Percentiles rank a stretch among this genome's conserved stretches.
Conservation (phyloP, 2,329 filamentous ascomycete genomes). For the Aureobasidium leucospermi region DNA sequence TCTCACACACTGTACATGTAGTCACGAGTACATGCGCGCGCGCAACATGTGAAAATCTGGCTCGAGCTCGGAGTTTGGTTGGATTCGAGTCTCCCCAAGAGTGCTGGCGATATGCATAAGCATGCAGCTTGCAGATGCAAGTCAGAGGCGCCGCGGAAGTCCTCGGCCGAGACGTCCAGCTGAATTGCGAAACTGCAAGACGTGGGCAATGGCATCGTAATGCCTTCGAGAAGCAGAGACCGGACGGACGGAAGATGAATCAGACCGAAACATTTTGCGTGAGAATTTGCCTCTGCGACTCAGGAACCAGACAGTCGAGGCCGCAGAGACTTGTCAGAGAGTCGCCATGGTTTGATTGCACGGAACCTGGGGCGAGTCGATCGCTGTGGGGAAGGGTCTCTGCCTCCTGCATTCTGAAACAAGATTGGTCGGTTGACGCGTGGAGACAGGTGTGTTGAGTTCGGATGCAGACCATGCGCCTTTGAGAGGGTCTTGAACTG, state of each 20-base stretch:
- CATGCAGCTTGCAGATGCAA: constrained; percentile 7
- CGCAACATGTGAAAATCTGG: constrained; percentile 3
- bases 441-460: neutral
- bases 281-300: constrained; percentile 5
- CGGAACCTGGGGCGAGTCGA: neutral
- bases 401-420: constrained; percentile 3
- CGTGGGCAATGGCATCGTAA: no score
- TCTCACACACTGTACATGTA: neutral
- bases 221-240: neutral
- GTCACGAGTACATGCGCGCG: constrained; percentile 8
- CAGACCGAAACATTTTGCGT: neutral
- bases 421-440: constrained; percentile 10
- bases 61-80: neutral
- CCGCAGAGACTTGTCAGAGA: neutral
- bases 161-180: neutral
- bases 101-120: neutral
- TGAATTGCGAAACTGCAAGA: neutral
- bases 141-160: constrained; percentile 4
- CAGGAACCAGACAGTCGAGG: constrained; percentile 4
- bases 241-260: neutral
- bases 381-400: constrained; percentile 6
- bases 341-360: constrained; percentile 2
- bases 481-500: no score
- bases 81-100: neutral
- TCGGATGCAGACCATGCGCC: neutral